Base-by-base conservation (phyloP, 2,329 filamentous ascomycete species). In the Lizonia empirigonia region DNA sequence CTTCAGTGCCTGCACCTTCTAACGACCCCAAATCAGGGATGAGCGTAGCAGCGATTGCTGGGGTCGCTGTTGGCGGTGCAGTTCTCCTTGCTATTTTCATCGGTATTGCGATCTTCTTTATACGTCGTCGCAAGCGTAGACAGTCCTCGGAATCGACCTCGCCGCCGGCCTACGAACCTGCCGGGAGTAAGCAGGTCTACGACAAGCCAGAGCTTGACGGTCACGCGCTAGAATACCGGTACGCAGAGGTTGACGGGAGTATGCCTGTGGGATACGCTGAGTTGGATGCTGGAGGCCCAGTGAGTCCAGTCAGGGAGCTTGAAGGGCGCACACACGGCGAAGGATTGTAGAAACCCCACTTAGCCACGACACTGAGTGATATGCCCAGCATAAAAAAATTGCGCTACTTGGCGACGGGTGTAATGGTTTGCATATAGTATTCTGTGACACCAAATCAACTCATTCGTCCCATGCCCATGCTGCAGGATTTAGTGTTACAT, bases 51-150 rank as follows among this genome's bases (percentile, higher is more conserved):
- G 51, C 53, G 2, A 62, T 67, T 4, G 55, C 55, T 3, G 65
- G 59, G 1, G 52, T 52, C 49, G 58, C 58, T 20, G 50, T 58
- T 2, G 63, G 58, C 34, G 47, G 60, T 32, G 41, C 49, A 4
- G 35, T 37, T 1, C 35, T 58, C 8, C 29, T 62, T 2, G 35
- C 54, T 9, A 30, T 60, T 13, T 26, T 55, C 12, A 24, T 57
- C 19, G 44, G 56, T 24, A 47, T 29, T 10, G 29, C 37, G 1
- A 38, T 62, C n/a, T 33, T 58, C 41, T 29, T 63, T 19, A 24
- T 58, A 7, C 54, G 51, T 9, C 56, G 55, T 12, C 53, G 44
- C 33, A 50, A 47, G 16, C 36, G 26, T 6, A 29, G 13, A 7
- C 19, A 37, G 15, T 4, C 23, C n/a, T 2, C 16, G 8, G n/a